These are phyloP conservation scores for Lentinula detonsa DNA, from an alignment of 768 basidiomycete genomes.

Conservation along the genomic window DNA sequence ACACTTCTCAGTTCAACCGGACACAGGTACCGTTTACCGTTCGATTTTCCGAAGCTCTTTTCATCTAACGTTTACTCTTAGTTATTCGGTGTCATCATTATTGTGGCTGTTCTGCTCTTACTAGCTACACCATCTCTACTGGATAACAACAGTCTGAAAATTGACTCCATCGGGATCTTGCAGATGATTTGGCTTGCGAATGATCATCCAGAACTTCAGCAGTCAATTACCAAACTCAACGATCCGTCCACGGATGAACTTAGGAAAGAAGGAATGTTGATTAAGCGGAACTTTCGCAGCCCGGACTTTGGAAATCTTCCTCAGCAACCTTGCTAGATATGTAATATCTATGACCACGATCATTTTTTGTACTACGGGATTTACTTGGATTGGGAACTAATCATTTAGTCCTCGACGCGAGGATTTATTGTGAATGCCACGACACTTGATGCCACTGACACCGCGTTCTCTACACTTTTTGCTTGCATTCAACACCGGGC, in stretches of 20 bases:
- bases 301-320: not conserved
- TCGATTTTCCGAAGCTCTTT: not conserved
- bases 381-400: no score
- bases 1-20: not conserved
- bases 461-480: no score
- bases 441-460: no score
- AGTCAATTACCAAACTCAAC: not conserved
- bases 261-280: not conserved
- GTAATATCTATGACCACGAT: no score
- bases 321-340: not conserved
- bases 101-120: not conserved
- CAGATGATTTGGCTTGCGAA: conserved; percentile 5
- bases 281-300: not conserved
- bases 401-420: no score
- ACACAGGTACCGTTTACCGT: not conserved
- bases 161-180: conserved; percentile 5
- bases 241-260: not conserved
- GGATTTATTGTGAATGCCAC: no score
- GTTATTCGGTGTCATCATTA: not conserved
- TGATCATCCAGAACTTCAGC: conserved; percentile 3
- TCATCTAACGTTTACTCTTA: not conserved
- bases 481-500: no score
- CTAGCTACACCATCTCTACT: conserved; percentile 1
- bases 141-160: conserved; percentile 2
- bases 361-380: no score